Evolutionary conservation across 139 green algal species (phyloP), one percentile per base, ranked within the genome.

Genomic region (Eudorina sp.): DNA sequence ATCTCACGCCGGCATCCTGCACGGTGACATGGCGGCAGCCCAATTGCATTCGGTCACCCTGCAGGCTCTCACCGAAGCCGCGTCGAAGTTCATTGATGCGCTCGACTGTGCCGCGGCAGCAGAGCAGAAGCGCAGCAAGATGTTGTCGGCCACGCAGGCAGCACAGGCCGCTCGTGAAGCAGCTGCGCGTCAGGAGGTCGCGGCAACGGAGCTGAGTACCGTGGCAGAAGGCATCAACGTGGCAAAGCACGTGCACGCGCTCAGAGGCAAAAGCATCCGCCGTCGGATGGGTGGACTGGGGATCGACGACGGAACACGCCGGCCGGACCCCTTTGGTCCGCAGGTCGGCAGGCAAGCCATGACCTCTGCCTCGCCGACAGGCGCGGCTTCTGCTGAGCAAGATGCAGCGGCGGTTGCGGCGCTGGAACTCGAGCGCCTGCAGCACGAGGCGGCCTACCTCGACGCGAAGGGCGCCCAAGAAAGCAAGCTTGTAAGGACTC

Each of bases 41-140:
- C 81, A 87, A 64, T n/a, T 87, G n/a, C 81, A 87, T 31, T 87
- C 81, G 45, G 81, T 87, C 7, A 87, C 64, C 0, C 46, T 87
- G 62, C 81, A 87, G 46, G 64, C 81, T 1, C 18, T 87, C 34
- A 8, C 81, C 1, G 81, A 87, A n/a, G 81, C 81, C 19, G 45
- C 64, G 4, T 38, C 64, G 0, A 68, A 69, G 19, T 38, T 79
- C 21, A 40, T 78, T 5, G 38, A 87, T 3, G 62, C 81, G 3
- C 45, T 87, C 0, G 21, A 53, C 0, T 27, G 21, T 5, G 62
- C 81, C 0, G 45, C 55, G 0, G 31, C 60, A 1, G 62, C 81
- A 4, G 81, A 87, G 45, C 19, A 68, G 11, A 29, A 14, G 14
- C 81, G 81, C n/a, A 58, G 62, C n/a, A 23, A n/a, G 31, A 64